Evolutionary conservation across 2,329 filamentous ascomycete genomes (phyloP).

Genomic region (Apiospora arundinis): DNA sequence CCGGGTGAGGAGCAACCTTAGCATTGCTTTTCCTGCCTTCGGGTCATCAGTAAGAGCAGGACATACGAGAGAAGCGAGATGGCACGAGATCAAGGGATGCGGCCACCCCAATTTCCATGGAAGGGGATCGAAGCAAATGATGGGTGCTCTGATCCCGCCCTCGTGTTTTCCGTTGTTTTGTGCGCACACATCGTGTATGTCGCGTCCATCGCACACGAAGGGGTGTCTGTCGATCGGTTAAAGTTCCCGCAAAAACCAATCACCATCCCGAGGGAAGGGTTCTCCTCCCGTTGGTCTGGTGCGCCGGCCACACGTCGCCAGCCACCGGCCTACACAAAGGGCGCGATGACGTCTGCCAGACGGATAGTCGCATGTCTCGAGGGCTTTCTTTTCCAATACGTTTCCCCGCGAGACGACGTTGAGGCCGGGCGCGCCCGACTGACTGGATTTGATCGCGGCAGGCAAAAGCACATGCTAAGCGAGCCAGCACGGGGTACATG

Average conservation of each 20-base stretch:
- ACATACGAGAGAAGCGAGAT: neutral
- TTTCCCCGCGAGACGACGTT: slow-evolving; percentile 13
- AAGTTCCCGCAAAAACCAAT: neutral
- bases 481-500: neutral
- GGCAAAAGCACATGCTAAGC: neutral
- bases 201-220: neutral
- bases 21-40: neutral
- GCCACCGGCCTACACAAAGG: neutral
- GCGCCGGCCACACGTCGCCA: neutral
- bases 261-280: neutral
- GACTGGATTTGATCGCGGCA: slow-evolving; percentile 13
- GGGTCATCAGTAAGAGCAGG: neutral
- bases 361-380: neutral
- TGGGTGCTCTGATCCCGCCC: neutral
- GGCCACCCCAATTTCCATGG: neutral
- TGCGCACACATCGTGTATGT: neutral
- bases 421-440: slow-evolving; percentile 5
- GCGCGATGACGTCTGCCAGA: neutral
- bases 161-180: neutral
- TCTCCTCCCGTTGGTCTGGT: neutral
- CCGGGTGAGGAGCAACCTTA: neutral
- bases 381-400: neutral
- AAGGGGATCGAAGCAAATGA: neutral
- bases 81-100: neutral
- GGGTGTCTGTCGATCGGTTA: neutral